Base-by-base conservation (phyloP, 345 rosid genomes). In the Dipteronia sinensis region DNA sequence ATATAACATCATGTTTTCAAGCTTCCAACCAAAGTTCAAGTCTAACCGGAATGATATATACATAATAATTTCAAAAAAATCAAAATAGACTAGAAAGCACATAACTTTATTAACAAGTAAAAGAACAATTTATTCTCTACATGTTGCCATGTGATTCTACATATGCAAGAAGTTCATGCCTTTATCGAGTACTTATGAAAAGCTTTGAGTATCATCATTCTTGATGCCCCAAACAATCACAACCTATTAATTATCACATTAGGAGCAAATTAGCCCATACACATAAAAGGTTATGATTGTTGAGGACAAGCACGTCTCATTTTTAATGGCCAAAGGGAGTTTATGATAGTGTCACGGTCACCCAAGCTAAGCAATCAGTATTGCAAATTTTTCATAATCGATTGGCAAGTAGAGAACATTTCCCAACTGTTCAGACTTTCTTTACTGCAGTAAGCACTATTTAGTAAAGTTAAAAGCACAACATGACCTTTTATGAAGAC, bases 21-120 rank as follows among this genome's bases (percentile, higher is more conserved):
- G 38, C 55, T 0, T 72, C 67, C 23, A 6, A 51, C 22, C 6
- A 17, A 15, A 49, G 5, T 16, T 25, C 38, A 70, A 22, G 44
- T 53, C 13, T 71, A 42, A 51, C 22, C 25, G 19, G 20, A 23
- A 62, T 15, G 29, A 46, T n/a, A 55, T 29, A 16, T 51, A 25
- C n/a, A 16, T 16, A 27, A 17, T 17, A 38, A 38, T 27, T 71
- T 71, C 27, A 10, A 23, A 11, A 11, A n/a, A 44, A 10, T 62
- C 5, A 55, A 71, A 71, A 19, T 71, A 55, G n/a, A 29, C 46
- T 46, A 53, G 71, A 71, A 29, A 29, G 64, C 46, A 71, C 63
- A 40, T 11, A 67, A 40, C 7, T 44, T 44, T 5, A n/a, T 68
- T 20, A 69, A 42, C 1, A 4, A 5, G 63, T 58, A 23, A n/a